These are phyloP conservation scores for Cenchrus americanus DNA, from an alignment of 176 grass and related monocot species.

Conservation along the genomic window DNA sequence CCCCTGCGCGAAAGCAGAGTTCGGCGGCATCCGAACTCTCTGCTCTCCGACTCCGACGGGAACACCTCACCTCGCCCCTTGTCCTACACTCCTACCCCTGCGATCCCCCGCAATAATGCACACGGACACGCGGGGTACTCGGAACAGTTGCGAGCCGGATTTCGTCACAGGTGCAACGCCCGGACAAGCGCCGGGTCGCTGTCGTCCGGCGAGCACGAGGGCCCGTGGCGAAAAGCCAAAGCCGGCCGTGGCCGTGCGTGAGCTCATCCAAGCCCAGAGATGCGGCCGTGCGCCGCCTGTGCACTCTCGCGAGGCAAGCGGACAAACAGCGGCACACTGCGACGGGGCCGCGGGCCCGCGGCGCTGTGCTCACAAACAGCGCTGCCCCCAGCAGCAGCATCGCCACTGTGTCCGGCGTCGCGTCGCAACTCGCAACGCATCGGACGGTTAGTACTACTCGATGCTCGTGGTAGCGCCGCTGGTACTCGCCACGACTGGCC, in stretches of 20 bases:
- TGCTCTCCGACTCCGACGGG: neutral
- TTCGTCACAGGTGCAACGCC: neutral
- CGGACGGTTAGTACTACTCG: neutral
- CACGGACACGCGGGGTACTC: neutral
- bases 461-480: neutral
- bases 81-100: too few relatives aligned
- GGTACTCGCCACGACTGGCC: neutral
- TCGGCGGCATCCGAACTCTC: neutral
- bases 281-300: neutral
- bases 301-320: neutral
- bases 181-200: neutral
- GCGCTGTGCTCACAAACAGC: neutral
- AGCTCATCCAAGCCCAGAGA: neutral
- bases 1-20: neutral
- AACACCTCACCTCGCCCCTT: neutral
- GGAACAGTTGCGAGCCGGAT: neutral
- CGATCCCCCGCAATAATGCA: constrained; percentile 5
- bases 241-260: neutral
- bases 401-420: neutral
- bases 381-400: neutral
- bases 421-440: neutral
- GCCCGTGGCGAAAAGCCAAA: neutral
- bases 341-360: too few relatives aligned
- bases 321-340: neutral
- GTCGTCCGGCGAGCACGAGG: neutral